These are phyloP conservation scores for Cyclotella cryptica DNA, from an alignment of 108 stramenopile genomes.

Conservation along the genomic window DNA sequence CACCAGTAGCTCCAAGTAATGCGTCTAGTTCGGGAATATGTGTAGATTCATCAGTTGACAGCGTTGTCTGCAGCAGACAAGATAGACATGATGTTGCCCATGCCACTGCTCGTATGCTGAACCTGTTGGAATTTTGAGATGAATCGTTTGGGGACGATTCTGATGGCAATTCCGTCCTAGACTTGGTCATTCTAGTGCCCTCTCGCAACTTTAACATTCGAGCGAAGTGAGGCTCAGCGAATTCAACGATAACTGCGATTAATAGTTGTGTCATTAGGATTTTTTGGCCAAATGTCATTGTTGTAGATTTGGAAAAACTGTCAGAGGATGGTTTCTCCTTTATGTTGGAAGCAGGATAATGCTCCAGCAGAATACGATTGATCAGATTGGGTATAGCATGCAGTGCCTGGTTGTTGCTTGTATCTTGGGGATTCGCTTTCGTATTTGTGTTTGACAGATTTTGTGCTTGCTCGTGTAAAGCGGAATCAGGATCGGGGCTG, in stretches of 20 bases:
- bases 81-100: conserved; percentile 39
- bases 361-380: conserved; percentile 33
- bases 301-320: not conserved
- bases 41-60: conserved; percentile 1
- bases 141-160: not conserved
- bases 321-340: not conserved
- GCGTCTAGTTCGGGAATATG: conserved; percentile 43
- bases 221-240: conserved; percentile 38
- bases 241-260: conserved; percentile 39
- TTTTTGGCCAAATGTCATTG: not conserved
- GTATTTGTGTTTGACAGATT: not conserved
- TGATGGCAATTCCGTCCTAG: not conserved
- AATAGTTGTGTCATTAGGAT: conserved; percentile 29
- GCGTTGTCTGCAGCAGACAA: conserved; percentile 9
- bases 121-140: not conserved
- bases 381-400: conserved; percentile 36
- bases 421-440: not conserved
- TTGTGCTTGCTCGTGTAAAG: not conserved
- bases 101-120: conserved; percentile 27
- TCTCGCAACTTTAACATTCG: not conserved
- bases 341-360: conserved; percentile 10
- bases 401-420: conserved; percentile 2
- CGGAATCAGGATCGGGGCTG: not conserved
- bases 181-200: not conserved
- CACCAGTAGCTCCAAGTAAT: conserved; percentile 34